Conservation (phyloP, 1,284 basidiomycete species). For the Naganishia albida region DNA sequence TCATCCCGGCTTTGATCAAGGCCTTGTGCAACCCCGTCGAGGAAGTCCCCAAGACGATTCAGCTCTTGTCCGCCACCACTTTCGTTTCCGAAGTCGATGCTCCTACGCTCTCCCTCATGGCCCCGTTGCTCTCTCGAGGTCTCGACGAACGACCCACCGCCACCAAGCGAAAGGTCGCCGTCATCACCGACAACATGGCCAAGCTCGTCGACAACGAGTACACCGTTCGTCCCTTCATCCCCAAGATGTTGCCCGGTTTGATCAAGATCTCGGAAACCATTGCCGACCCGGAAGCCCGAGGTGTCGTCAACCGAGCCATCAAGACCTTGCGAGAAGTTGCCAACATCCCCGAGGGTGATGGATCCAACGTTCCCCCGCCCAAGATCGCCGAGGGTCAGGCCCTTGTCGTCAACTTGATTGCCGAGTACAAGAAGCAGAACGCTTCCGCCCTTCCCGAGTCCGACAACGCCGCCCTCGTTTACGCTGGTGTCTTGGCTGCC, state of each 20-base stretch:
- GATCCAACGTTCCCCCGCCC: constrained; percentile 81
- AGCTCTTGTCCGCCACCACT: constrained; percentile 96
- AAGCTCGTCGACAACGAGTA: constrained; percentile 94
- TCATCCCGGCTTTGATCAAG: constrained; percentile 96
- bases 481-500: constrained; percentile 76
- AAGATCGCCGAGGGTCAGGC: constrained; percentile 70
- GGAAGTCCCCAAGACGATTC: constrained; percentile 95
- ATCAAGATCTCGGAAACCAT: constrained; percentile 90
- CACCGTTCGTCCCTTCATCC: constrained; percentile 94
- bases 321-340: constrained; percentile 90
- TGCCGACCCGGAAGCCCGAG: constrained; percentile 93
- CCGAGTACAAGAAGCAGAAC: constrained; percentile 81
- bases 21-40: constrained; percentile 98
- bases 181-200: constrained; percentile 97
- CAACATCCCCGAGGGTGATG: constrained; percentile 80
- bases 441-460: constrained; percentile 59
- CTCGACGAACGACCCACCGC: constrained; percentile 91
- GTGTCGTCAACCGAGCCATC: constrained; percentile 84
- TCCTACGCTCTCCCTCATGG: constrained; percentile 97
- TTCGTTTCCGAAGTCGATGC: constrained; percentile 99
- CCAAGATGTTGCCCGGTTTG: constrained; percentile 89
- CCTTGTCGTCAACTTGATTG: constrained; percentile 66
- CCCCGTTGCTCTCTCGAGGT: constrained; percentile 94
- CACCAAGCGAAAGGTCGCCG: constrained; percentile 94
- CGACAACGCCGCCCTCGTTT: constrained; percentile 66